phyloP scores from a whole-genome alignment of 2,329 filamentous ascomycete species.

The Thelonectria blattea region DNA sequence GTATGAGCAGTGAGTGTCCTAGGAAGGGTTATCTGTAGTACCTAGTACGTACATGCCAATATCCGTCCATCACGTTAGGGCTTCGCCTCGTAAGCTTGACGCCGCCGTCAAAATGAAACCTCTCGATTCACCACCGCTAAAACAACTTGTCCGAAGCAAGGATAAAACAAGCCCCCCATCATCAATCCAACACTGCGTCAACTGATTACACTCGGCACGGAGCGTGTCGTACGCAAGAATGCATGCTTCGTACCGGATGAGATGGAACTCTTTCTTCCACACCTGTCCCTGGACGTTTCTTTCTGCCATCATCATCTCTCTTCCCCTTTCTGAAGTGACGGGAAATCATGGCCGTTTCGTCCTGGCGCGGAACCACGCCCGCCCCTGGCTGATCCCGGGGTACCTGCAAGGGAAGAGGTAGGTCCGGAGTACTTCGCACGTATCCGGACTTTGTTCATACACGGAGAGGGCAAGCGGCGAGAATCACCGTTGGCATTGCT shows the following conservation, averaged over 20 bases:
- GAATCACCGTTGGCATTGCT: background rate
- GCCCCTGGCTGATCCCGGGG: background rate
- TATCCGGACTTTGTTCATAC: no score
- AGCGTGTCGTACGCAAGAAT: background rate
- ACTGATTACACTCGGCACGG: background rate
- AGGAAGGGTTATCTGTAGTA: no score
- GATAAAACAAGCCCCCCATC: conserved; percentile 15
- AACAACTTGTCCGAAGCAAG: conserved; percentile 8
- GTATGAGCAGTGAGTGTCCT: no score
- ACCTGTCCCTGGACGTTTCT: background rate
- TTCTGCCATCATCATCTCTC: background rate
- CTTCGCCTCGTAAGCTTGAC: background rate
- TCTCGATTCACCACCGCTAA: conserved; percentile 2
- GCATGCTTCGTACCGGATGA: background rate
- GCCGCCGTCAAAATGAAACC: background rate
- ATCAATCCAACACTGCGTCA: background rate
- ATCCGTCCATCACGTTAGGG: no score
- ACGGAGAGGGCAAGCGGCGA: no score
- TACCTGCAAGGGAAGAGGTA: background rate
- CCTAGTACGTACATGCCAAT: no score
- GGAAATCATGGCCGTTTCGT: conserved; percentile 3
- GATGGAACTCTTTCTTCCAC: conserved; percentile 1
- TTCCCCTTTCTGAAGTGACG: conserved; percentile 2
- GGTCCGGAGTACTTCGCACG: background rate
- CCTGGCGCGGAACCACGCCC: conserved; percentile 27